Conservation (phyloP, 306 rosid genomes). For the Cucurbita maxima region DNA sequence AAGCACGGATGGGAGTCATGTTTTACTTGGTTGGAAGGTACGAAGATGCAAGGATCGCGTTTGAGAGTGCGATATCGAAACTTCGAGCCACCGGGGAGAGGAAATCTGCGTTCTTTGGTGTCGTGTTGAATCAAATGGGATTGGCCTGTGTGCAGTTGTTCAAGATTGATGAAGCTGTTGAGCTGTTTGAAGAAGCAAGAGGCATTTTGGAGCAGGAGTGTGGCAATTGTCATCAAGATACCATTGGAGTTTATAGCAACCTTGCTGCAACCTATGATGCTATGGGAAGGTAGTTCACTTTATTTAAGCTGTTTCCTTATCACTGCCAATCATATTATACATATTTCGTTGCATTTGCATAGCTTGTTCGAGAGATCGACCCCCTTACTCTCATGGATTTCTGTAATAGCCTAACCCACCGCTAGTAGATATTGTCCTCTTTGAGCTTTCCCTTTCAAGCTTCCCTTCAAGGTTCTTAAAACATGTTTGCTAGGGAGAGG, state of each 20-base stretch:
- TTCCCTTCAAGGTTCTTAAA: too few relatives aligned
- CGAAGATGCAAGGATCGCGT: conserved; percentile 64
- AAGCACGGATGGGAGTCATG: conserved; percentile 98
- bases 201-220: conserved; percentile 85
- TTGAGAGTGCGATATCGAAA: conserved; percentile 72
- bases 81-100: conserved; percentile 91
- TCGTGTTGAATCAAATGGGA: conserved; percentile 97
- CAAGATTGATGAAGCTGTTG: conserved; percentile 96
- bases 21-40: conserved; percentile 74
- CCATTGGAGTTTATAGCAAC: conserved; percentile 91
- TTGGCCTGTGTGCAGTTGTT: conserved; percentile 89
- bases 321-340: not conserved
- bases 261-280: conserved; percentile 99
- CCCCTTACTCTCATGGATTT: not conserved
- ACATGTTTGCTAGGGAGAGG: too few relatives aligned
- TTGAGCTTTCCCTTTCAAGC: too few relatives aligned
- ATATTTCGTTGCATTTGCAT: not conserved
- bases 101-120: conserved; percentile 93
- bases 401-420: too few relatives aligned
- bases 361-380: not conserved
- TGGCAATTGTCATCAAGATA: conserved; percentile 95
- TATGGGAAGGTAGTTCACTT: conserved; percentile 68
- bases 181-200: conserved; percentile 93
- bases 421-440: too few relatives aligned
- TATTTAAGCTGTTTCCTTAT: not conserved